Base-by-base conservation (phyloP, 768 basidiomycete genomes). In the Lentinula raphanica region DNA sequence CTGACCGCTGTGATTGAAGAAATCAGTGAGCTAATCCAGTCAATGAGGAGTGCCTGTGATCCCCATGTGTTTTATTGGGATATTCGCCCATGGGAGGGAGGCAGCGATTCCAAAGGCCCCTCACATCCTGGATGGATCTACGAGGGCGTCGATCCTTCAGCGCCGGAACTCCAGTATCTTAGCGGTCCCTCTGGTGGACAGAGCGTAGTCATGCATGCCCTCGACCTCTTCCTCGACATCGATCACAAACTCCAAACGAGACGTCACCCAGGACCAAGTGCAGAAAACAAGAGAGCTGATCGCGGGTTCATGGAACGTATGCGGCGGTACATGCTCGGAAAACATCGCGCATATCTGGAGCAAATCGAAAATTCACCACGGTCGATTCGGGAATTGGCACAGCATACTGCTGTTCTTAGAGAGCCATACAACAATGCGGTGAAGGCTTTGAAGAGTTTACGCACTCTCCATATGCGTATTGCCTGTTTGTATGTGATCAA, bases 141-240 rank as follows among this genome's bases (percentile, higher is more conserved):
- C 69, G 87, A 94, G 65, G 93, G 91, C 0, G 83, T 91, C 7
- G 76, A 78, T 5, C 73, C 81, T 31, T 23, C 21, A 7, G 46
- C 44, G 6, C 77, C 75, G 27, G 76, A 81, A 28, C 69, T 74
- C 51, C 81, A 91, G 39, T 84, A 88, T 60, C 80, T 86, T 54
- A 88, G 85, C 58, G 96, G 96, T 0, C 95, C 96, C 23, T 94
- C 91, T 9, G 96, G 94, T 1, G 96, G 96, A 1, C 96, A 99
- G 75, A 94, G 91, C 70, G 88, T 87, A 51, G 81, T 95, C 56
- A 93, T 99, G 78, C 92, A 87, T 63, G 87, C 90, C 8, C 74
- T 92, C 23, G 90, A 92, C 68, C 73, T 94, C 70, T 92, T 92
- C 77, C 81, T 92, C 49, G 90, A 93, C 60, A 87, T 97, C 69